Evolutionary conservation across 2,329 filamentous ascomycete species (phyloP).

Genomic region (Mollisiaceae sp.): DNA sequence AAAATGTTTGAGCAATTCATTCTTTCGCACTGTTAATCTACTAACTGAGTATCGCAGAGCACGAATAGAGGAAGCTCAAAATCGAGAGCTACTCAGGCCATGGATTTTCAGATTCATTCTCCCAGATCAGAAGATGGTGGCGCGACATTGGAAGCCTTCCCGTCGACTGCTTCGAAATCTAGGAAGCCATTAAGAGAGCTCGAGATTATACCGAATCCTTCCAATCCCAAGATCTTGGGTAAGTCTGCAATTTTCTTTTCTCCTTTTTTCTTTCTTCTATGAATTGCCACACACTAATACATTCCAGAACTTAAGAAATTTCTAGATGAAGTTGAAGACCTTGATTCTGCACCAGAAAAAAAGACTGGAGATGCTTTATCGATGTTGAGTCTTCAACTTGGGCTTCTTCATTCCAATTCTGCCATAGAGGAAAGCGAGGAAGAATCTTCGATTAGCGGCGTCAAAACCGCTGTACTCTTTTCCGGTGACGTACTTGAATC

Average conservation of each 20-base stretch:
- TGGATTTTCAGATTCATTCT: constrained; percentile 12
- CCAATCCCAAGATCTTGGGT: constrained; percentile 23
- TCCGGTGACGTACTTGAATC: constrained; percentile 18
- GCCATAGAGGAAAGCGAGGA: background rate
- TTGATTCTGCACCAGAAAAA: constrained; percentile 10
- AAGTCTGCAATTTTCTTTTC: constrained; percentile 10
- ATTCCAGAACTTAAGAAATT: constrained; percentile 22
- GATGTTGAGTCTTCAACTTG: constrained; percentile 16
- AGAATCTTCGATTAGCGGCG: constrained; percentile 11
- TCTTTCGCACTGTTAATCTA: background rate
- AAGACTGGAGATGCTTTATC: constrained; percentile 11
- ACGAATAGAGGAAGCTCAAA: background rate
- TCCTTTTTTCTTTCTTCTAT: too few species aligned
- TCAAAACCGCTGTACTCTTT: constrained; percentile 26
- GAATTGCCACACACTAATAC: constrained; percentile 15
- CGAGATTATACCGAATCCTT: constrained; percentile 10
- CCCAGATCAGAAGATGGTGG: constrained; percentile 21
- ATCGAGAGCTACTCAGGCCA: constrained; percentile 3
- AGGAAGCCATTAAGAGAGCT: constrained; percentile 10
- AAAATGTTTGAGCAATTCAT: constrained; percentile 17
- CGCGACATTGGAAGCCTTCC: constrained; percentile 16
- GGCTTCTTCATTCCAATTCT: constrained; percentile 15
- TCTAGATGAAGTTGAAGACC: constrained; percentile 10
- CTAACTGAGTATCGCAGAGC: constrained; percentile 12
- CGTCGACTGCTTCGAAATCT: constrained; percentile 14